Evolutionary conservation across 306 rosid genomes (phyloP).

Genomic region (Acacia confusa): DNA sequence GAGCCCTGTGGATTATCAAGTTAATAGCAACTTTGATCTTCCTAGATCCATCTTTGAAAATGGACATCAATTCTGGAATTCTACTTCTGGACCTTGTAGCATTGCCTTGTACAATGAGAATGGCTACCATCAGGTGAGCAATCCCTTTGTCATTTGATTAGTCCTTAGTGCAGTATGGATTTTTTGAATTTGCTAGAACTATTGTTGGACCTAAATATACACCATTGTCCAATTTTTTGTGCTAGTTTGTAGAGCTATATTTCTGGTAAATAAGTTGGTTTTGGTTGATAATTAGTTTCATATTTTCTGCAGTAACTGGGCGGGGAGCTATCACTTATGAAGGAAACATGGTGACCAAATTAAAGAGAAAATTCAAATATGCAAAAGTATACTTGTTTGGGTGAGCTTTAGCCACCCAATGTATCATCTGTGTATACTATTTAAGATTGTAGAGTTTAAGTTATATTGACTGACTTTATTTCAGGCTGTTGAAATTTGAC

Average conservation of each 20-base stretch:
- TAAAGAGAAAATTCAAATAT: conserved; percentile 2
- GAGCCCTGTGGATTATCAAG: conserved; percentile 51
- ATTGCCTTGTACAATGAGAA: conserved; percentile 60
- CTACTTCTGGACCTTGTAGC: conserved; percentile 53
- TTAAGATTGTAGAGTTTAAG: conserved; percentile 39
- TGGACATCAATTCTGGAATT: conserved; percentile 58
- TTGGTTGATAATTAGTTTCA: conserved; percentile 25
- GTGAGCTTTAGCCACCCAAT: conserved; percentile 11
- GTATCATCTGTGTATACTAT: conserved; percentile 44
- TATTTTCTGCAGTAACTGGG: conserved; percentile 57
- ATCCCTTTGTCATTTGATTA: conserved; percentile 4
- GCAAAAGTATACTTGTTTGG: conserved; percentile 20
- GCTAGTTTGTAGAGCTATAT: conserved; percentile 5
- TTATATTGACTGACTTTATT: conserved; percentile 25
- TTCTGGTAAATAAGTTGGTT: background rate
- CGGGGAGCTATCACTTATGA: background rate
- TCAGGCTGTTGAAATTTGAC: conserved; percentile 25
- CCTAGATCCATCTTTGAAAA: conserved; percentile 55
- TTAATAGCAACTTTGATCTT: conserved; percentile 46
- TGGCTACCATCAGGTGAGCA: conserved; percentile 54
- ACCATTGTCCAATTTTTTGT: background rate
- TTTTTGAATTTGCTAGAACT: background rate
- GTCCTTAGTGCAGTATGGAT: background rate
- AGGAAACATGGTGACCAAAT: conserved; percentile 32
- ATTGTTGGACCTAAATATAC: conserved; percentile 1